Conservation (phyloP, 352 stramenopile species). For the Phytophthora pini region DNA sequence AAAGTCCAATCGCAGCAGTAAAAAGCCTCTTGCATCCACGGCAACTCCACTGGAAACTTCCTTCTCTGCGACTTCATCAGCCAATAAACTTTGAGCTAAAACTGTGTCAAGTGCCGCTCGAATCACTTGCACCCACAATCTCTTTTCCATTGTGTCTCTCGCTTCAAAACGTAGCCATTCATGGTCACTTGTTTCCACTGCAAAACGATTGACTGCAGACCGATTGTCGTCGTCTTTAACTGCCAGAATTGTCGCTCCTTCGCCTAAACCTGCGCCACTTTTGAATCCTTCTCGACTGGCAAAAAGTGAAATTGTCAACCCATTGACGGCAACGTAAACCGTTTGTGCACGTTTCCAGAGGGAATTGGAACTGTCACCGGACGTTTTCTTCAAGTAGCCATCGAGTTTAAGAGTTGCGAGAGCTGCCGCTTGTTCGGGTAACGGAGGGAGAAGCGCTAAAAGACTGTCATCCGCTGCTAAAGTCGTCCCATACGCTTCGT, state of each 20-base stretch:
- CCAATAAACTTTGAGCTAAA: constrained; percentile 52
- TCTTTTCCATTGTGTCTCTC: constrained; percentile 41
- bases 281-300: constrained; percentile 70
- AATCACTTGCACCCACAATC: constrained; percentile 57
- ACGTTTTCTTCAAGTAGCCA: constrained; percentile 40
- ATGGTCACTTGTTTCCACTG: constrained; percentile 62
- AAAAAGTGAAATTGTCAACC: constrained; percentile 56
- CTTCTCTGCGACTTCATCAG: constrained; percentile 30
- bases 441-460: constrained; percentile 39
- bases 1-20: constrained; percentile 51
- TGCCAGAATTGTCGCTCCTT: constrained; percentile 40
- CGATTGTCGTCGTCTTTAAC: constrained; percentile 35
- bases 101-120: constrained; percentile 60
- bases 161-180: constrained; percentile 57
- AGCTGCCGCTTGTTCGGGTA: constrained; percentile 35
- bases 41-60: neutral
- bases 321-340: constrained; percentile 57
- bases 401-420: constrained; percentile 51
- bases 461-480: constrained; percentile 44
- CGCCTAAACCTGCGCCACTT: constrained; percentile 23
- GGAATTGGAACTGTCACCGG: constrained; percentile 27
- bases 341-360: constrained; percentile 48
- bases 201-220: constrained; percentile 37
- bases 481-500: constrained; percentile 44
- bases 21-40: constrained; percentile 30